Percentiles rank a stretch among this genome's conserved stretches.
These are phyloP conservation scores for Aspergillus mulundensis DNA, from an alignment of 495 filamentous ascomycete species.

Conservation along the genomic window DNA sequence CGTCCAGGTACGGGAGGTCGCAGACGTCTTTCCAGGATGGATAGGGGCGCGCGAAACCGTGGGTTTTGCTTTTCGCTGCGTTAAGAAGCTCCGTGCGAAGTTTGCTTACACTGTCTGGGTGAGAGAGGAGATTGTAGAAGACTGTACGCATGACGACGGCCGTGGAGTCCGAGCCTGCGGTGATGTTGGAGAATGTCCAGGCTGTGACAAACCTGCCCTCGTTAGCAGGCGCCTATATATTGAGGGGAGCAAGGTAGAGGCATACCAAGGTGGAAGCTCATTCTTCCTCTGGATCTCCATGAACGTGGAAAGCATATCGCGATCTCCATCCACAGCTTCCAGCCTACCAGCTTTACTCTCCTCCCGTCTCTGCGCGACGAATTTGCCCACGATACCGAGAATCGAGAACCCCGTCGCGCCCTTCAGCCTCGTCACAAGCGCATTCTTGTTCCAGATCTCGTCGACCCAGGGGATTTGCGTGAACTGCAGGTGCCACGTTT, in stretches of 20 bases:
- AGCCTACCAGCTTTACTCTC: not conserved
- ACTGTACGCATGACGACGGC: conserved; percentile 35
- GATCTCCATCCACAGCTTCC: not conserved
- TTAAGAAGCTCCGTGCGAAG: conserved; percentile 22
- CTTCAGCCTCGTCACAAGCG: conserved; percentile 1
- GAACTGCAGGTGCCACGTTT: conserved; percentile 13
- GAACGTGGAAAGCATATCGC: conserved; percentile 22
- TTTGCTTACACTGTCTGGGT: conserved; percentile 23
- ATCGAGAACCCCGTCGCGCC: not conserved
- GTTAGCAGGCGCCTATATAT: no score
- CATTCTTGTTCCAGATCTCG: conserved; percentile 24
- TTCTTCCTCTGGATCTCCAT: conserved; percentile 16
- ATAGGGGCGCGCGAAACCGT: conserved; percentile 19
- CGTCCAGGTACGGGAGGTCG: conserved; percentile 36
- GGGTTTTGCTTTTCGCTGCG: conserved; percentile 2
- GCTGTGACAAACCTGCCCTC: conserved; percentile 16
- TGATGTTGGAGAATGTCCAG: conserved; percentile 33
- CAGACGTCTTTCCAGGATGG: conserved; percentile 29
- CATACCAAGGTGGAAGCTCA: conserved; percentile 14
- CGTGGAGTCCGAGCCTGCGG: conserved; percentile 46
- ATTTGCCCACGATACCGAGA: not conserved
- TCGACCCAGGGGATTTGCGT: conserved; percentile 41
- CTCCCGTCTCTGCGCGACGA: conserved; percentile 1
- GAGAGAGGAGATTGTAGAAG: conserved; percentile 31
- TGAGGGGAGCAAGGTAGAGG: no score